A percentile compares a stretch with the other conserved stretches of the same genome.
These are phyloP conservation scores for Fusarium guadeloupense DNA, from an alignment of 2,329 filamentous ascomycete genomes.

Conservation along the genomic window DNA sequence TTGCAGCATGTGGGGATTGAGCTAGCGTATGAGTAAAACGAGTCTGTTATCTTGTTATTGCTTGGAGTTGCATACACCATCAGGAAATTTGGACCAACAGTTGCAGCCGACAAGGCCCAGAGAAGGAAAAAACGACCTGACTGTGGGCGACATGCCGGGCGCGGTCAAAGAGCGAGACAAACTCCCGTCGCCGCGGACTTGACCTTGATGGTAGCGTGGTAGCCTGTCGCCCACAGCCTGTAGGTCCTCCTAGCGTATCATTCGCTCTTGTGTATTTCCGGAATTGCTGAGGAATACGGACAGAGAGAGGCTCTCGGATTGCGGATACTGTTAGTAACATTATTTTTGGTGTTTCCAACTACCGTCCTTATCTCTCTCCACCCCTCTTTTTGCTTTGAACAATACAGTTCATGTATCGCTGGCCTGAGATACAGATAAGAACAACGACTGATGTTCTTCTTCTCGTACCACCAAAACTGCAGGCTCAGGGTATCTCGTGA, in stretches of 20 bases:
- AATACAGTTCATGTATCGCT: constrained; percentile 7
- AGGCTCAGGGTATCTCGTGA: constrained; percentile 27
- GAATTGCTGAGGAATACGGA: constrained; percentile 3
- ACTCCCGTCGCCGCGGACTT: not conserved
- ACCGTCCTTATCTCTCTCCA: not conserved
- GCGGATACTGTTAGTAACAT: not conserved
- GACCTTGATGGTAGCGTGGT: not conserved
- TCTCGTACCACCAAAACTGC: not conserved
- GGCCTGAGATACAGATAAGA: constrained; percentile 14
- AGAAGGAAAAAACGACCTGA: constrained; percentile 15
- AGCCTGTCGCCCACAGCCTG: no score
- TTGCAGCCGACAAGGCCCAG: constrained; percentile 28
- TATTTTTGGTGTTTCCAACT: constrained; percentile 13
- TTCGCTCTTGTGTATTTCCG: constrained; percentile 2
- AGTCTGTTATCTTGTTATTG: constrained; percentile 2
- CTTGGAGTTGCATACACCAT: constrained; percentile 35
- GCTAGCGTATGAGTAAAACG: not conserved
- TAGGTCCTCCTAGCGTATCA: not conserved
- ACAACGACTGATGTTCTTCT: not conserved
- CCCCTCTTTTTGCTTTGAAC: not conserved
- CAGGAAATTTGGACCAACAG: constrained; percentile 28
- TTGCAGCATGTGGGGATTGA: constrained; percentile 42
- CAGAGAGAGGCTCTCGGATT: not conserved
- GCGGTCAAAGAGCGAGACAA: constrained; percentile 32
- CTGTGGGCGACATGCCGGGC: constrained; percentile 23